Evolutionary conservation across 2,329 filamentous ascomycete species (phyloP), one percentile per base, ranked within the genome.

Genomic region (Purpureocillium lavendulum): DNA sequence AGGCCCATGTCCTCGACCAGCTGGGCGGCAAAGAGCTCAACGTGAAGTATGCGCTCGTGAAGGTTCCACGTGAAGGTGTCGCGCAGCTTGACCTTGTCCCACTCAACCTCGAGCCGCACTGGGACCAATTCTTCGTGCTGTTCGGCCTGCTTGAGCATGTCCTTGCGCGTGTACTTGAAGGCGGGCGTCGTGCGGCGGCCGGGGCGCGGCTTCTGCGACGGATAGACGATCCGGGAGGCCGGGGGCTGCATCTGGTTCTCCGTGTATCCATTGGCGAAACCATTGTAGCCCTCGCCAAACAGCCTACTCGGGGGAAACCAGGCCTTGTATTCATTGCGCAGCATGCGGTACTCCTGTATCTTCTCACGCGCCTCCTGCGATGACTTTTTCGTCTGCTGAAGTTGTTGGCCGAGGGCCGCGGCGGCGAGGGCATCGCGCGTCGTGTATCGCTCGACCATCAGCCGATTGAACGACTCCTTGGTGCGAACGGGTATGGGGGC

Each of bases 51-150:
- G 42, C 89, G 82, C 59, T 98, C 92, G 64, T 96, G 87, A 29
- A 97, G 72, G 60, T 98, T 98, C 89, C 90, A 98, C 3, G 92
- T 97, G 51, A 98, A 96, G 1, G 92, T 97, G 61, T 98, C 92
- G 59, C 92, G 84, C 44, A 98, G 72, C 63, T 92, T 92, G 52
- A 97, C 78, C 66, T 94, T 95, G 49, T 97, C 90, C 75, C 86
- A 85, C 55, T 98, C 92, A 36, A 97, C 86, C 53, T 98, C 92
- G 40, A 98, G 66, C 35, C 92, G 79, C 48, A 98, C 76, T 3
- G 92, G 92, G 1, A 97, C 86, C 39, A 98, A 69, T 56, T 96
- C 87, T 59, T 98, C 92, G 39, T 87, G 73, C 56, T 90, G 84
- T 51, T 97, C 90, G 17, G 87, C 87, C 65, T 97, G 92, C 49